Percentiles rank a stretch among this genome's conserved stretches.
Evolutionary conservation across 352 stramenopile genomes (phyloP).

Genomic region (Pythium dissotocum): DNA sequence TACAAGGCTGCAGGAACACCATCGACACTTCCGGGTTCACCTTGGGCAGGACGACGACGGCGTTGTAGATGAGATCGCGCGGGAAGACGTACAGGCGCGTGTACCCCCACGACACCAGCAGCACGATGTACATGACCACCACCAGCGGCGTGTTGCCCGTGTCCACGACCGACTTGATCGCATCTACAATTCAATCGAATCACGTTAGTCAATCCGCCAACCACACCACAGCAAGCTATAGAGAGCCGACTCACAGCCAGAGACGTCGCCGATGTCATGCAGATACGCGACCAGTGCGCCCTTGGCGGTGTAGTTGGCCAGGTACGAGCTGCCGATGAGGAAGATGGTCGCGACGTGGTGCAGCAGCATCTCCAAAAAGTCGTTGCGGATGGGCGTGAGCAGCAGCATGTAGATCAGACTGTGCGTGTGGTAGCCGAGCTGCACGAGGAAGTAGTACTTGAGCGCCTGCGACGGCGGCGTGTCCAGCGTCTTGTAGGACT

Average conservation of each 20-base stretch:
- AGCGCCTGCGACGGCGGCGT: conserved; percentile 34
- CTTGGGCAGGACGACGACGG: conserved; percentile 28
- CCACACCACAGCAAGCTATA: background rate
- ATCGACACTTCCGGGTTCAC: conserved; percentile 33
- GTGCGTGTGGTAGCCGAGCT: conserved; percentile 60
- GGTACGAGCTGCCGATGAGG: conserved; percentile 55
- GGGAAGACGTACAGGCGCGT: conserved; percentile 43
- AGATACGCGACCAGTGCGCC: conserved; percentile 51
- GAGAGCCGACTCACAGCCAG: conserved; percentile 39
- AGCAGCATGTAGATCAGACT: conserved; percentile 58
- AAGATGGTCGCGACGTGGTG: conserved; percentile 63
- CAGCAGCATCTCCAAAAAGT: conserved; percentile 63
- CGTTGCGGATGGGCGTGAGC: conserved; percentile 56
- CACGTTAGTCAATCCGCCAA: background rate
- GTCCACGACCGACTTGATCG: conserved; percentile 71
- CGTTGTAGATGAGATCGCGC: conserved; percentile 40
- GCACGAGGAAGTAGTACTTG: conserved; percentile 53
- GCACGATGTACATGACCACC: conserved; percentile 36
- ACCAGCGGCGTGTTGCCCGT: conserved; percentile 37
- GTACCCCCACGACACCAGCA: conserved; percentile 43
- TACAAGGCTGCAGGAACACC: conserved; percentile 36
- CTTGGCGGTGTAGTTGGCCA: conserved; percentile 51
- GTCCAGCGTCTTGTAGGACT: conserved; percentile 35
- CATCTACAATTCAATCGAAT: conserved; percentile 33
- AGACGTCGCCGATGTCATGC: conserved; percentile 58